These are phyloP conservation scores for Amanita pallidorosea DNA, from an alignment of 768 basidiomycete genomes.

Conservation along the genomic window DNA sequence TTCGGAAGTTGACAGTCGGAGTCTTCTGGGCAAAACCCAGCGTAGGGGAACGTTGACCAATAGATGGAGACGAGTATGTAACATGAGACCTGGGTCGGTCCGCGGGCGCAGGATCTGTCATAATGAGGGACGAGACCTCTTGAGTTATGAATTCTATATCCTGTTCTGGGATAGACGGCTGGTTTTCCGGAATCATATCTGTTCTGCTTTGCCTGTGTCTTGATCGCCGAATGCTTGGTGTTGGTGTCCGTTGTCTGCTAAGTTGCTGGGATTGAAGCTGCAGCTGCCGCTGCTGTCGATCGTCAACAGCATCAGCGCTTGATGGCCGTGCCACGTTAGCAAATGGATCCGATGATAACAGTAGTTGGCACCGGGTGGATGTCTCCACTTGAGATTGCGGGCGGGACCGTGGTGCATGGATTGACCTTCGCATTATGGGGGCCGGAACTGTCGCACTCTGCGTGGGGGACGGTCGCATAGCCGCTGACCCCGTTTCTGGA, in stretches of 20 bases:
- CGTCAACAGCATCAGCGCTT: no score
- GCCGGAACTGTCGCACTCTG: not conserved
- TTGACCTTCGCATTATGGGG: not conserved
- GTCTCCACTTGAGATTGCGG: not conserved
- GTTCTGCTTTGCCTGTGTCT: not conserved
- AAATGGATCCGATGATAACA: not conserved
- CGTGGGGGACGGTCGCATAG: not conserved
- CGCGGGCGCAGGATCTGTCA: not conserved
- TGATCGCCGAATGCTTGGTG: not conserved
- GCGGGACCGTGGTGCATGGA: not conserved
- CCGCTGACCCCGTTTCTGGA: not conserved
- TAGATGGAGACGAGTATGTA: not conserved
- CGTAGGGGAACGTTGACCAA: not conserved
- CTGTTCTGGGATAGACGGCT: slow-evolving; percentile 1
- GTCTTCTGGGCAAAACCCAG: not conserved
- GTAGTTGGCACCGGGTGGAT: not conserved
- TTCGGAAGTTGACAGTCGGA: not conserved
- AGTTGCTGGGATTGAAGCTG: no score
- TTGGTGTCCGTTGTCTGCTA: not conserved
- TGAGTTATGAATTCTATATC: slow-evolving; percentile 1
- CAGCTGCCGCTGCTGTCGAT: not conserved
- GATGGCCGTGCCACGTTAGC: not conserved
- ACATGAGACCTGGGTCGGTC: not conserved
- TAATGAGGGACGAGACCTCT: not conserved
- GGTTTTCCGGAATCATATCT: not conserved